These are phyloP conservation scores for Arthrinium phaeospermum DNA, from an alignment of 2,329 filamentous ascomycete species.

Conservation along the genomic window DNA sequence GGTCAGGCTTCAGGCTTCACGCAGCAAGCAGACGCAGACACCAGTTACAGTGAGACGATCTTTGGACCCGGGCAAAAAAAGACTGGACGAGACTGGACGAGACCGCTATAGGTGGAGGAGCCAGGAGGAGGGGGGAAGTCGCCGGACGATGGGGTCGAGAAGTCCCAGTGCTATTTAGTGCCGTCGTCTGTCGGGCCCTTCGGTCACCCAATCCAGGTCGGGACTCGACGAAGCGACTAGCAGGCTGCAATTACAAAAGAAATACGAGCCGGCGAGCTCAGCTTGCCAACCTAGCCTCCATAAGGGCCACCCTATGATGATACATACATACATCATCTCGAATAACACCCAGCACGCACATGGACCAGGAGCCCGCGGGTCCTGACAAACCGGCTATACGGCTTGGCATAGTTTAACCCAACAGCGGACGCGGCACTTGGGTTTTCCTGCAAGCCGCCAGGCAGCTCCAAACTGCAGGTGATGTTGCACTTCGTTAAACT, in stretches of 20 bases:
- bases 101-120: neutral
- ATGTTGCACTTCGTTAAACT: neutral
- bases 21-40: neutral
- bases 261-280: neutral
- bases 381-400: conserved; percentile 4
- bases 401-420: neutral
- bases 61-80: neutral
- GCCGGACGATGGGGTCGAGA: neutral
- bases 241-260: neutral
- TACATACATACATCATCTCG: neutral
- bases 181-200: neutral
- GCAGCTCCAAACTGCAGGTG: neutral
- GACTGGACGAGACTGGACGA: neutral
- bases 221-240: neutral
- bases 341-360: neutral
- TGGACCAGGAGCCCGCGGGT: neutral
- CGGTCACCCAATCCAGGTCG: neutral
- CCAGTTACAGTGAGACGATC: neutral
- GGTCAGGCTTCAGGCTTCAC: neutral
- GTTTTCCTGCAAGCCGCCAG: neutral
- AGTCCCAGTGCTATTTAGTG: neutral
- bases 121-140: neutral
- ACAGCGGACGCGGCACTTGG: neutral
- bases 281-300: neutral
- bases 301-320: neutral